Base-by-base conservation (phyloP, 192 early-diverging fungal species). In the Umbelopsis sp. region DNA sequence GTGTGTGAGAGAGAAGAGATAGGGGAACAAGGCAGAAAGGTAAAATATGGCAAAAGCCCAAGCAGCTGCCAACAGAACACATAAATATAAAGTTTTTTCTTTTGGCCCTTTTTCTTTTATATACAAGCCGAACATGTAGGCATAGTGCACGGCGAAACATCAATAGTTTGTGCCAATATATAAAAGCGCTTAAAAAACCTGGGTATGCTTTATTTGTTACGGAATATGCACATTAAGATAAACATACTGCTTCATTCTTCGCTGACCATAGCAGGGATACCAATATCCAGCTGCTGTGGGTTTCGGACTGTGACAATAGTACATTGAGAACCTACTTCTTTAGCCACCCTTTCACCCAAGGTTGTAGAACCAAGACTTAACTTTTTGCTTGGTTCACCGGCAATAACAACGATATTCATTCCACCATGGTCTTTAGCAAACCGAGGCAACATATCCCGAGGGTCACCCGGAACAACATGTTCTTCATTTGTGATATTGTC, bases 311-410 rank as follows among this genome's bases (percentile, higher is more conserved):
- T 61, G 2, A 61, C 55, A n/a, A 61, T 61, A 1, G 55, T 61
- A 30, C 55, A 61, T 61, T 61, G 55, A 61, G 27, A 35, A n/a
- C 55, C 55, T 25, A 61, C 55, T 61, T 61, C 55, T 61, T 61
- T 61, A 30, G 55, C 55, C n/a, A 61, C 27, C 30, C 33, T 61
- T 37, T 61, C 55, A 16, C 55, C 55, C 18, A 61, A 30, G 27
- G 55, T 35, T 2, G 55, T 35, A 8, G 55, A 61, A 15, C 55
- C 55, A 16, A 61, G 27, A 61, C 25, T 61, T n/a, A 61, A 15
- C 27, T 61, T 61, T 18, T 61, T 61, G 18, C 55, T 61, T 1
- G 27, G 23, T 25, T 61, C 55, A 12, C 55, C 33, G 2, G 55
- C 55, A 7, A 61, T 41, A 41, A 41, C 30, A 12, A 61, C 55